A percentile compares a stretch with the other conserved stretches of the same genome.
phyloP scores from a whole-genome alignment of 805 yeast genomes.

The Lipomyces spencermartinsiae region DNA sequence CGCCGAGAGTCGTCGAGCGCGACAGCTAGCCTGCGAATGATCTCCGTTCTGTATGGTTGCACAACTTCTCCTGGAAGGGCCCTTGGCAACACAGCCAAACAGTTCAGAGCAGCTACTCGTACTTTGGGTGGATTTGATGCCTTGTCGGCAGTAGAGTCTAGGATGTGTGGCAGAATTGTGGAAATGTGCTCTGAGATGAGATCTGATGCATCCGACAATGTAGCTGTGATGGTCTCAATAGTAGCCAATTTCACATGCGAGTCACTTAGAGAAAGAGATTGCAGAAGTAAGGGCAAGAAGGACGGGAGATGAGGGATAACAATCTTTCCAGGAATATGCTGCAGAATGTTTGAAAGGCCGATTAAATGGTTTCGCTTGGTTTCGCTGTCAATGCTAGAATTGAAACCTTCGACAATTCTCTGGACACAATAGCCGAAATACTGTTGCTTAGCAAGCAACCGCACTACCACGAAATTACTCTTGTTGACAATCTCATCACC shows the following conservation, averaged over 20 bases:
- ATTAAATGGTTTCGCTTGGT: slow-evolving; percentile 61
- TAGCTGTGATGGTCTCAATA: slow-evolving; percentile 62
- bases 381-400: slow-evolving; percentile 34
- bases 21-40: slow-evolving; percentile 56
- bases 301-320: slow-evolving; percentile 66
- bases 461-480: slow-evolving; percentile 62
- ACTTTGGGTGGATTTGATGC: slow-evolving; percentile 54
- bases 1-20: slow-evolving; percentile 79
- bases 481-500: slow-evolving; percentile 68
- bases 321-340: slow-evolving; percentile 66
- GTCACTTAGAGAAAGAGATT: slow-evolving; percentile 58
- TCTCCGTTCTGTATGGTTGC: slow-evolving; percentile 57
- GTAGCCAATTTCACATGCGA: slow-evolving; percentile 64
- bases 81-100: slow-evolving; percentile 58
- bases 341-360: slow-evolving; percentile 70
- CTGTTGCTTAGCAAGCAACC: slow-evolving; percentile 79
- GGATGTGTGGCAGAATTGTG: slow-evolving; percentile 61
- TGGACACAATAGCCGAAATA: slow-evolving; percentile 69
- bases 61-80: slow-evolving; percentile 51
- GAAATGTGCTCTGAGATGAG: slow-evolving; percentile 61
- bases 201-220: slow-evolving; percentile 61
- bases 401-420: slow-evolving; percentile 57
- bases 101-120: slow-evolving; percentile 61
- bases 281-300: slow-evolving; percentile 74
- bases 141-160: slow-evolving; percentile 44